Percentiles rank a stretch among this genome's conserved stretches.
phyloP scores from a whole-genome alignment of 2,329 filamentous ascomycete species.

The Cladophialophora chaetospira region DNA sequence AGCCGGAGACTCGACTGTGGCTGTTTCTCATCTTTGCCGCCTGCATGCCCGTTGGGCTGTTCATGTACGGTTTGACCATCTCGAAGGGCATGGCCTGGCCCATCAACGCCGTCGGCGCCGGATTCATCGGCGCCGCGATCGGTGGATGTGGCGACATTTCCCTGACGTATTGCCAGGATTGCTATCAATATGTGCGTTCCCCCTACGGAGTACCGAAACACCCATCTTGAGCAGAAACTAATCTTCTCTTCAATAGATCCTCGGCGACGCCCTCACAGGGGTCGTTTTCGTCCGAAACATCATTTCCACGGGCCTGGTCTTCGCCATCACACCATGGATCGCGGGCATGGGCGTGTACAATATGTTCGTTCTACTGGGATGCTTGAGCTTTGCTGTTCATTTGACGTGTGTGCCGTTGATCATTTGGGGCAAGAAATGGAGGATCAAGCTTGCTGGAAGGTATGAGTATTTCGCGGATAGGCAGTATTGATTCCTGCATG shows the following conservation, averaged over 20 bases:
- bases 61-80: slow-evolving; percentile 45
- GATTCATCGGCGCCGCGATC: slow-evolving; percentile 41
- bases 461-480: slow-evolving; percentile 42
- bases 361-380: slow-evolving; percentile 46
- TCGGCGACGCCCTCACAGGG: slow-evolving; percentile 51
- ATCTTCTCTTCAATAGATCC: slow-evolving; percentile 39
- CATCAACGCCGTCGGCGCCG: slow-evolving; percentile 36
- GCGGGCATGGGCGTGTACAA: slow-evolving; percentile 42
- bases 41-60: slow-evolving; percentile 39
- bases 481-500: slow-evolving; percentile 30
- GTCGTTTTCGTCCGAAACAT: slow-evolving; percentile 50
- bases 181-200: slow-evolving; percentile 36
- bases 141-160: slow-evolving; percentile 33
- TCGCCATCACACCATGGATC: slow-evolving; percentile 49
- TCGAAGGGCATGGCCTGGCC: slow-evolving; percentile 39
- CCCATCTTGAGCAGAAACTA: slow-evolving; percentile 1
- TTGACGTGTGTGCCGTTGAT: slow-evolving; percentile 35
- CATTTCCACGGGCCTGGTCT: slow-evolving; percentile 50
- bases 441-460: slow-evolving; percentile 36
- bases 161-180: slow-evolving; percentile 38
- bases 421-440: slow-evolving; percentile 40
- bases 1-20: slow-evolving; percentile 54
- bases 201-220: not conserved
- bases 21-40: slow-evolving; percentile 39
- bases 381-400: slow-evolving; percentile 39